A percentile compares a stretch with the other conserved stretches of the same genome.
These are phyloP conservation scores for Drechslera avenae DNA, from an alignment of 2,329 filamentous ascomycete species.

Conservation along the genomic window DNA sequence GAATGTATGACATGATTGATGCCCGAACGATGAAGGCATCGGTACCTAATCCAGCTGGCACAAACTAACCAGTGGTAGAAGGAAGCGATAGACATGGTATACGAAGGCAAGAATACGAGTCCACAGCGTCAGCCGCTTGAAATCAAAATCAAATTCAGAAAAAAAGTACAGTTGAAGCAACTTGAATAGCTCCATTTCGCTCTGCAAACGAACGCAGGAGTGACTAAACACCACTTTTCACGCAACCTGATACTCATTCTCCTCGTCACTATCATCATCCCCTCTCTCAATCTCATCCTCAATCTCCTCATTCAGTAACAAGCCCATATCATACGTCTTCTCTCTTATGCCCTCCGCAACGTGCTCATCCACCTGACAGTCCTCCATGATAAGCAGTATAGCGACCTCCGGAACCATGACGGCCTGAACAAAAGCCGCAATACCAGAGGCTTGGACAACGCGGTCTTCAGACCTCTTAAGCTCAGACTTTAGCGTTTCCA, in stretches of 20 bases:
- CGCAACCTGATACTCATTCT: constrained; percentile 20
- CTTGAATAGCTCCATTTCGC: too few species aligned
- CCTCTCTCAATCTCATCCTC: constrained; percentile 55
- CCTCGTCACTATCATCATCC: constrained; percentile 19
- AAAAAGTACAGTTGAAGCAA: too few species aligned
- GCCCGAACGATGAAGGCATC: too few species aligned
- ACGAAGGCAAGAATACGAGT: too few species aligned
- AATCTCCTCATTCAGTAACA: constrained; percentile 69
- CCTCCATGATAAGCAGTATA: constrained; percentile 62
- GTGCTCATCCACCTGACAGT: constrained; percentile 54
- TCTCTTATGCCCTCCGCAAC: constrained; percentile 62
- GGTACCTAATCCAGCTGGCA: too few species aligned
- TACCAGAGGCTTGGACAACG: constrained; percentile 37
- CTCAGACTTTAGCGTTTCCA: constrained; percentile 29
- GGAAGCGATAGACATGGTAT: too few species aligned
- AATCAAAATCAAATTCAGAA: too few species aligned
- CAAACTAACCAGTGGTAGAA: too few species aligned
- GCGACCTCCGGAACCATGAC: constrained; percentile 74
- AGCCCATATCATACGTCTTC: constrained; percentile 70
- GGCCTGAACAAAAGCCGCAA: constrained; percentile 45
- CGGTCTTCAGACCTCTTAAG: constrained; percentile 36
- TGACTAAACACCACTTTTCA: too few species aligned
- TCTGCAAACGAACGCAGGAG: too few species aligned
- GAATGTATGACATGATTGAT: too few species aligned
- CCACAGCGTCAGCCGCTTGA: too few species aligned